A percentile compares a stretch with the other conserved stretches of the same genome.
phyloP scores from a whole-genome alignment of 257 asterid genomes.

The Solanum pimpinellifolium region DNA sequence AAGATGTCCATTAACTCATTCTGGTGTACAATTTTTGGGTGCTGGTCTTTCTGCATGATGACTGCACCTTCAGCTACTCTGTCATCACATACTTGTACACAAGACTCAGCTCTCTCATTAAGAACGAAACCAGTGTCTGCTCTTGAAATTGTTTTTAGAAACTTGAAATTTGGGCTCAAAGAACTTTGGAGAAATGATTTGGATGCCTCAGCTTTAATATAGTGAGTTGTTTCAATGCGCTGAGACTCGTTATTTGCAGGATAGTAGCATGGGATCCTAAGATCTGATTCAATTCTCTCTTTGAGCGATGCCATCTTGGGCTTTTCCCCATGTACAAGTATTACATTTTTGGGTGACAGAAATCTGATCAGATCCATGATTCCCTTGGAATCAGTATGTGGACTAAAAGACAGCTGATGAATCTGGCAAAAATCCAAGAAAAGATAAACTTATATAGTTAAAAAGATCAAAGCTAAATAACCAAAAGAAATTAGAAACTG shows the following conservation, averaged over 20 bases:
- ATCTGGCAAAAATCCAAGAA: slow-evolving; percentile 14
- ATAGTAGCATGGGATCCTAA: slow-evolving; percentile 42
- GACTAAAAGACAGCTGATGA: slow-evolving; percentile 56
- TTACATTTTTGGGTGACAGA: slow-evolving; percentile 76
- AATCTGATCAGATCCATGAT: slow-evolving; percentile 79
- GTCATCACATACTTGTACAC: slow-evolving; percentile 46
- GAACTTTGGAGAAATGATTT: slow-evolving; percentile 45
- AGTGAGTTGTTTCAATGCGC: slow-evolving; percentile 41
- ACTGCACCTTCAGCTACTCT: slow-evolving; percentile 60
- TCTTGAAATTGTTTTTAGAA: slow-evolving; percentile 17
- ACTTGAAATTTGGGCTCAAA: slow-evolving; percentile 57
- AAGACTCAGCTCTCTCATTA: slow-evolving; percentile 9
- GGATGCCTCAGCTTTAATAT: slow-evolving; percentile 46
- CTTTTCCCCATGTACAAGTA: slow-evolving; percentile 83
- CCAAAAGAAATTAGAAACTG: background rate
- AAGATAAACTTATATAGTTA: background rate
- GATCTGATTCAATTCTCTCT: slow-evolving; percentile 45
- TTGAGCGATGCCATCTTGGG: slow-evolving; percentile 58
- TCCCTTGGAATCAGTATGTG: slow-evolving; percentile 94
- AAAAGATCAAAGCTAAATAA: background rate
- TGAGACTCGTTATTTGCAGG: slow-evolving; percentile 69
- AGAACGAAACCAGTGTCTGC: slow-evolving; percentile 5
- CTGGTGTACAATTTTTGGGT: slow-evolving; percentile 26
- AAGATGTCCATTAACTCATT: slow-evolving; percentile 24
- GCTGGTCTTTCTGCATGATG: slow-evolving; percentile 18